Evolutionary conservation across 2,329 filamentous ascomycete species (phyloP), one percentile per base, ranked within the genome.

Genomic region (Aspergillus sp.): DNA sequence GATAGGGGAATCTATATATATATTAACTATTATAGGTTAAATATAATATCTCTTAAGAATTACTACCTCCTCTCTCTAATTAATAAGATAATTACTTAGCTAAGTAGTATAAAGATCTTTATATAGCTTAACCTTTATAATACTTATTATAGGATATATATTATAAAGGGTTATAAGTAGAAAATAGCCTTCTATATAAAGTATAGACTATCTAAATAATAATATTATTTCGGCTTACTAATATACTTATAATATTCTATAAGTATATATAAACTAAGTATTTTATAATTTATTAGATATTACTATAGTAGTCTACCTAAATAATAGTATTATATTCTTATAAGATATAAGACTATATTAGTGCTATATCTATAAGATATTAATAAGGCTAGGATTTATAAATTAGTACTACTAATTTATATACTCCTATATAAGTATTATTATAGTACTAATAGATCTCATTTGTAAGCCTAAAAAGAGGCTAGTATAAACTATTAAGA

Each of bases 131-230:
- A 57, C 34, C 46, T 57, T 7, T 25, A 28, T 23, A 31, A 57
- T n/a, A 34, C 30, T 7, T 57, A 57, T 25, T 11, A 57, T 30
- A 23, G 28, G 7, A 58, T 58, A 46, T 31, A 43, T 15, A 52
- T 58, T 22, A 30, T 11, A 28, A 28, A 28, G 25, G 25, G 25
- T 3, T 28, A 28, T 28, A 28, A 28, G 25, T 28, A 28, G 25
- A 28, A 28, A 28, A 28, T 28, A 28, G 25, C 25, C 6, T 28
- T 28, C 6, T 28, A 28, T 28, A 28, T 28, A 28, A 28, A 28
- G 6, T 28, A 50, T 51, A 38, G 31, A 13, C 28, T 28, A 28
- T 28, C 6, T 28, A 28, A 28, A 28, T 28, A 28, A 6, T 28
- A 3, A 28, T 28, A 28, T 19, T 22, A 13, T 57, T 57, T 28